Conservation (phyloP, 2,329 filamentous ascomycete species). For the Penicillium psychrosexuale region DNA sequence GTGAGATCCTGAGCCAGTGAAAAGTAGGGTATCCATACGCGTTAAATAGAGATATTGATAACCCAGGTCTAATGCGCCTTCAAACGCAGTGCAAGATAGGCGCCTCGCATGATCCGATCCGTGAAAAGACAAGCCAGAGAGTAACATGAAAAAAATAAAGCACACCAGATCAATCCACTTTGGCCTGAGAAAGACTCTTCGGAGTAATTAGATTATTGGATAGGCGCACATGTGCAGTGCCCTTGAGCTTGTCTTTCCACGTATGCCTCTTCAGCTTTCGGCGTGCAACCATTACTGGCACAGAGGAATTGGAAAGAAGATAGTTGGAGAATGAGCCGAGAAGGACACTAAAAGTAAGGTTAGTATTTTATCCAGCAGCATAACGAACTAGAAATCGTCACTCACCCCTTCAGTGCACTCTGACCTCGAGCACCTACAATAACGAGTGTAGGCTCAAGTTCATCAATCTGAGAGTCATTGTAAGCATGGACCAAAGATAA, state of each 20-base stretch:
- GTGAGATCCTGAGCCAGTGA: not conserved
- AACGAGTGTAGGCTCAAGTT: constrained; percentile 84
- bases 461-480: constrained; percentile 65
- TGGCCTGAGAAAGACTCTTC: constrained; percentile 66
- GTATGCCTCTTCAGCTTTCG: constrained; percentile 85
- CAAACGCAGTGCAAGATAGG: not conserved
- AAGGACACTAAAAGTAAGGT: constrained; percentile 64
- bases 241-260: constrained; percentile 57
- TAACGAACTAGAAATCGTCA: not conserved
- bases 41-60: not conserved
- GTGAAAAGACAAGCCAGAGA: constrained; percentile 4
- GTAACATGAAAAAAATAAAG: not conserved
- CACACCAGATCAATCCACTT: constrained; percentile 60
- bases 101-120: not conserved
- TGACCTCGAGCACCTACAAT: constrained; percentile 88
- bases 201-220: constrained; percentile 79
- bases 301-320: constrained; percentile 90
- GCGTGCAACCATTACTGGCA: constrained; percentile 95
- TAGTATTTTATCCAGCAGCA: not conserved
- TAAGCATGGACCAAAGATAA: not conserved
- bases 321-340: constrained; percentile 97
- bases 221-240: constrained; percentile 66
- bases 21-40: constrained; percentile 8
- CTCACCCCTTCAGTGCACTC: constrained; percentile 88
- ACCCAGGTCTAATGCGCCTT: not conserved